phyloP scores from a whole-genome alignment of 208 protist genomes.

The Leishmania major region DNA sequence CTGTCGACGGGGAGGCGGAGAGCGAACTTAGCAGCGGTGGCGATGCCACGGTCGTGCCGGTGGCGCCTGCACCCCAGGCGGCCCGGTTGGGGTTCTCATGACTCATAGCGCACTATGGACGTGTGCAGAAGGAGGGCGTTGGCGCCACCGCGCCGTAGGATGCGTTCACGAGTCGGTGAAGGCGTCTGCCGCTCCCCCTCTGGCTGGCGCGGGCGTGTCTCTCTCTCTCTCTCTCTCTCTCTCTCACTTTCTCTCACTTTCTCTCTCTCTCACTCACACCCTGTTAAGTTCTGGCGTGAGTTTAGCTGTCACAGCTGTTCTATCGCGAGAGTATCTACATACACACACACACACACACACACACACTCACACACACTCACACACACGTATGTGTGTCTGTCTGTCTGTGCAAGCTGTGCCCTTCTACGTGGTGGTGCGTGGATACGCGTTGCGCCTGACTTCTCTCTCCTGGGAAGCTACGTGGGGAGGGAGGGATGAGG shows the following conservation, averaged over 20 bases:
- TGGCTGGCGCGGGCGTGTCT: not conserved
- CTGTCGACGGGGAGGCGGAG: not conserved
- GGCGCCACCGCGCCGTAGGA: not conserved
- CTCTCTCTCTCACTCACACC: not conserved
- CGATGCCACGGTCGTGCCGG: not conserved
- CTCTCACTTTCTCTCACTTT: too few relatives aligned
- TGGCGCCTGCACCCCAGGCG: not conserved
- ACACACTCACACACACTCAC: not conserved
- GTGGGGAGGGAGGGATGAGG: not conserved
- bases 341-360: not conserved
- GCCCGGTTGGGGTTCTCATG: conserved; percentile 4
- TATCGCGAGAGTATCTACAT: not conserved
- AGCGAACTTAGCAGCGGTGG: not conserved
- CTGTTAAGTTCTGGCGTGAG: not conserved
- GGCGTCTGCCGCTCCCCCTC: not conserved
- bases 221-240: not conserved
- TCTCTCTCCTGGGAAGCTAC: not conserved
- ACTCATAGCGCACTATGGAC: not conserved
- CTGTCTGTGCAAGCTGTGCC: not conserved
- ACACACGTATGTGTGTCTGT: not conserved
- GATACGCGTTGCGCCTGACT: not conserved
- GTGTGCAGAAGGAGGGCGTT: not conserved
- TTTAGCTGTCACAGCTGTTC: not conserved
- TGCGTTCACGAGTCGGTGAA: too few relatives aligned
- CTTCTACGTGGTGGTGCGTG: not conserved